These are phyloP conservation scores for Knufia fluminis DNA, from an alignment of 2,329 filamentous ascomycete genomes.

Conservation along the genomic window DNA sequence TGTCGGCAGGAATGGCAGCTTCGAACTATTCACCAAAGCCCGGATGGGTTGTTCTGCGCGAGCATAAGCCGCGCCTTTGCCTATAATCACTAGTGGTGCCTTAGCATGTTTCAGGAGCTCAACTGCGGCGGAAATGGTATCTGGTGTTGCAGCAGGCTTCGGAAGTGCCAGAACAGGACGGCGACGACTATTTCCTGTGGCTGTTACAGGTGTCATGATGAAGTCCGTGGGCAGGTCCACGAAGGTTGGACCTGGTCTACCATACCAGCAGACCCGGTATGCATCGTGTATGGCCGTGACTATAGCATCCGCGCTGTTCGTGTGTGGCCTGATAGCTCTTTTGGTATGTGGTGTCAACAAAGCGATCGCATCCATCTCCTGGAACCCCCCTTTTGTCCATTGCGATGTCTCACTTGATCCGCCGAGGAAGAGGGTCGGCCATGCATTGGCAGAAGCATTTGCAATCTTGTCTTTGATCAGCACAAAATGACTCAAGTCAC, in stretches of 20 bases:
- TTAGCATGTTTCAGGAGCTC: constrained; percentile 40
- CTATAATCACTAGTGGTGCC: constrained; percentile 45
- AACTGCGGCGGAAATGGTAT: constrained; percentile 34
- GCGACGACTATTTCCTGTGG: constrained; percentile 13
- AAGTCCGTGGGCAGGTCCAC: constrained; percentile 49
- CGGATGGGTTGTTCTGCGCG: constrained; percentile 40
- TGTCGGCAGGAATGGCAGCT: constrained; percentile 48
- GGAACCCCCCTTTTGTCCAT: constrained; percentile 46
- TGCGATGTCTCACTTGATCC: constrained; percentile 46
- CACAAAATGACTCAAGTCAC: constrained; percentile 11
- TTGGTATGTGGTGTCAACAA: constrained; percentile 47
- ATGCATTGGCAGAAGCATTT: constrained; percentile 46
- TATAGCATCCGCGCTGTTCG: constrained; percentile 36
- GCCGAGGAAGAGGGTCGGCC: constrained; percentile 46
- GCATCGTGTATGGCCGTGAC: constrained; percentile 39
- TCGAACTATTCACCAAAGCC: constrained; percentile 37
- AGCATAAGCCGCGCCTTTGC: constrained; percentile 49
- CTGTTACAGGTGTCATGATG: constrained; percentile 36
- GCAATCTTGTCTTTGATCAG: constrained; percentile 30
- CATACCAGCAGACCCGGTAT: constrained; percentile 46
- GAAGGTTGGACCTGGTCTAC: constrained; percentile 44
- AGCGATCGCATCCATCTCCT: constrained; percentile 48
- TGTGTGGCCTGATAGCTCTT: constrained; percentile 39
- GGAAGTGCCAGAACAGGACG: constrained; percentile 27
- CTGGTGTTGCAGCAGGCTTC: constrained; percentile 37